Evolutionary conservation across 2,329 filamentous ascomycete genomes (phyloP).

Genomic region (Aspergillus sp.): DNA sequence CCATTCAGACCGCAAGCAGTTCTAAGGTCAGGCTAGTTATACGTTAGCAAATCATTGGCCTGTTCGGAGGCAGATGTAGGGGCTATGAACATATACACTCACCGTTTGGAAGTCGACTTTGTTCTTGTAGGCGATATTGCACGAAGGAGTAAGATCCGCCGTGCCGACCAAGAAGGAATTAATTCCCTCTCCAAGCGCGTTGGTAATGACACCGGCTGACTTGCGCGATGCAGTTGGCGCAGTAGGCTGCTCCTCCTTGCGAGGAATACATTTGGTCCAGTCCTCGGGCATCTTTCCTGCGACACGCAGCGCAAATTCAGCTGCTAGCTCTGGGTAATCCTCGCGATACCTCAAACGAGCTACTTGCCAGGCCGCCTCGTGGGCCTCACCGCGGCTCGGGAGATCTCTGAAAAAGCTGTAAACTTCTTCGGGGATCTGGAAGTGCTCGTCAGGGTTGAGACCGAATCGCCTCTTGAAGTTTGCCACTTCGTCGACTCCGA

Average conservation of each 20-base stretch:
- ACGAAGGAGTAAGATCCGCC: slow-evolving; percentile 10
- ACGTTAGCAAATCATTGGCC: too few relatives aligned
- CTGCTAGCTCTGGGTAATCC: slow-evolving; percentile 1
- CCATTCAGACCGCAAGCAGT: slow-evolving; percentile 10
- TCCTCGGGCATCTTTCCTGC: slow-evolving; percentile 9
- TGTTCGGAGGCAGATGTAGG: neutral
- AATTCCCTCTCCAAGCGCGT: slow-evolving; percentile 5
- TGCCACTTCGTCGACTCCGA: slow-evolving; percentile 8
- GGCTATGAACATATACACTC: neutral
- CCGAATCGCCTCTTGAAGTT: slow-evolving; percentile 1
- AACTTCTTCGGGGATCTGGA: slow-evolving; percentile 11
- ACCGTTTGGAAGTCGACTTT: slow-evolving; percentile 13
- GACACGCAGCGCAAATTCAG: slow-evolving; percentile 11
- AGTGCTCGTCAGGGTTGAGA: slow-evolving; percentile 8
- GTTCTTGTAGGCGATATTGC: slow-evolving; percentile 10
- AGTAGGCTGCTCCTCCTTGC: slow-evolving; percentile 16
- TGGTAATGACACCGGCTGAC: slow-evolving; percentile 3
- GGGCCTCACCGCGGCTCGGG: neutral
- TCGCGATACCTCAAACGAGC: neutral
- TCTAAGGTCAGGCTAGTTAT: slow-evolving; percentile 8
- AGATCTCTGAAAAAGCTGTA: slow-evolving; percentile 12
- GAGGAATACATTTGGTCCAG: slow-evolving; percentile 11
- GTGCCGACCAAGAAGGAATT: slow-evolving; percentile 4
- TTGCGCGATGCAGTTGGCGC: slow-evolving; percentile 7
- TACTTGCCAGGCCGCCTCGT: slow-evolving; percentile 4